Evolutionary conservation across 78 protist species (phyloP).

Genomic region (Protostelium mycophagum): DNA sequence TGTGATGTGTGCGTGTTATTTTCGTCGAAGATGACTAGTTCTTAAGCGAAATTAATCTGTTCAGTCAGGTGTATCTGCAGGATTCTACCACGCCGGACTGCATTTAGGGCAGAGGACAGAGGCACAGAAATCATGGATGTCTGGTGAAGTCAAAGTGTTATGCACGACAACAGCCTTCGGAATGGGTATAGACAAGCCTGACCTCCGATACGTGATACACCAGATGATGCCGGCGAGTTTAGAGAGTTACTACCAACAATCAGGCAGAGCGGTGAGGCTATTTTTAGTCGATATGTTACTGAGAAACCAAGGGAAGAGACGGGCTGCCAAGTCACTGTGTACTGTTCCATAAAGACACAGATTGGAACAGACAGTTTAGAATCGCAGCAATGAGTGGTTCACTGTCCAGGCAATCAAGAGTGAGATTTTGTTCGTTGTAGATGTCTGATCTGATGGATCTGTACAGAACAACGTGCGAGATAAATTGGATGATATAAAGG

Average conservation of each 20-base stretch:
- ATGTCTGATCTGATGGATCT: too few relatives aligned
- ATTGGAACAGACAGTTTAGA: too few relatives aligned
- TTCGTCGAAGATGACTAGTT: too few relatives aligned
- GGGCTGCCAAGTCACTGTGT: not conserved
- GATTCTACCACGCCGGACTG: constrained; percentile 42
- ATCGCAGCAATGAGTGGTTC: too few relatives aligned
- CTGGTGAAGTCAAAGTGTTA: constrained; percentile 65
- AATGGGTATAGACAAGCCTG: constrained; percentile 97
- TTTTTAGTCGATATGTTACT: not conserved
- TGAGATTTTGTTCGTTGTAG: too few relatives aligned
- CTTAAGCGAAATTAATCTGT: not conserved
- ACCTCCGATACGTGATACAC: constrained; percentile 96
- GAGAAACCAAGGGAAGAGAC: not conserved
- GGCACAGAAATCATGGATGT: not conserved
- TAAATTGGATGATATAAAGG: not conserved
- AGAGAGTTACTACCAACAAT: constrained; percentile 95
- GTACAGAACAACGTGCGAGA: not conserved
- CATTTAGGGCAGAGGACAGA: not conserved
- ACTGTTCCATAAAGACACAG: not conserved
- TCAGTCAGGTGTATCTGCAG: constrained; percentile 10
- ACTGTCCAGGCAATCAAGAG: too few relatives aligned
- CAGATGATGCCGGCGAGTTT: constrained; percentile 92
- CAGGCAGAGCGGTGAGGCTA: constrained; percentile 84
- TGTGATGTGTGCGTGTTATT: not conserved
- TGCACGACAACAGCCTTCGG: constrained; percentile 98